Base-by-base conservation (phyloP, 2,329 filamentous ascomycete species). In the Aspergillus quadrilineatus region DNA sequence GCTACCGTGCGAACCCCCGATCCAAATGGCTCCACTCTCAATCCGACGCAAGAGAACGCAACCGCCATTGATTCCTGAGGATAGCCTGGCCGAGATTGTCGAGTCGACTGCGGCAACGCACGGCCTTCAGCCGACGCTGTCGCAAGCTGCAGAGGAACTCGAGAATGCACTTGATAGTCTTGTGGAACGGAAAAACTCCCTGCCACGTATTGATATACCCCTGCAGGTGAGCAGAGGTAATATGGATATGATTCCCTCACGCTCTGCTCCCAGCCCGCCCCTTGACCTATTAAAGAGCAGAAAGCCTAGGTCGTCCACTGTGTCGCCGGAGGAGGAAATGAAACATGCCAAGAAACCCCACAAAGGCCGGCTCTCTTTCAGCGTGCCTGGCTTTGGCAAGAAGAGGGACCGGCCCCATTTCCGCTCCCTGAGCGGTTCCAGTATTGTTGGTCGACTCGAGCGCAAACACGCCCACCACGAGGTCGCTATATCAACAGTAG, bases 1-100 rank as follows among this genome's bases (percentile, higher is more conserved):
- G 6, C 66, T 78, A 4, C 75, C 76, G 14, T 64, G 69, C 4
- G 72, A 72, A 22, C 75, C 75, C 28, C 62, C 65, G 1, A 65
- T 69, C 37, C 61, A 64, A 48, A 52, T 71, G 44, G 60, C 64
- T 5, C 72, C 71, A n/a, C 56, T 71, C 3, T 57, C 64, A 7
- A 60, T 68, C 39, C 67, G 65, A 17, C 65, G 48, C 34, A 63
- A 53, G 28, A 28, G 49, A 2, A 32, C 22, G 34, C 44, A 45
- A 4, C 60, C 57, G 28, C 32, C 50, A 22, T 34, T 55, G 29
- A 39, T 45, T 48, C 41, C 30, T 10, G 58, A 57, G 34, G 49
- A 44, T 36, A 47, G 10, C 14, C 46, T 51, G 48, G 15, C 52
- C 42, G 50, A 47, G 45, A 42, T 42, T 53, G 8, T 22, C 39